phyloP scores from a whole-genome alignment of 169 alveolate genomes.

The Plasmodium berghei region DNA sequence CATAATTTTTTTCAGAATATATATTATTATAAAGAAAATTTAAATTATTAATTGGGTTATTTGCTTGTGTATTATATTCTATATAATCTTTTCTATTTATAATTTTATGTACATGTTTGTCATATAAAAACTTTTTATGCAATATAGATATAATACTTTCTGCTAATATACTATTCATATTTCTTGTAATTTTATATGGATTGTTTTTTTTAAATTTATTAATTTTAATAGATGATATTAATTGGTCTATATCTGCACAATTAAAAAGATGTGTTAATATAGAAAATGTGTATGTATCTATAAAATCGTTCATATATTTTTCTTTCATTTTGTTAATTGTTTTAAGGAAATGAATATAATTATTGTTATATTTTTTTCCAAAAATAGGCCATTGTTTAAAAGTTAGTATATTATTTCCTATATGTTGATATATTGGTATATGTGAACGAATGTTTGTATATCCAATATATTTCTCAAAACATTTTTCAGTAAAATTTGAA shows the following conservation, averaged over 20 bases:
- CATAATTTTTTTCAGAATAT: too few species aligned
- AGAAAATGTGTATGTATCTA: slow-evolving; percentile 36
- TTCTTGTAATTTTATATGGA: not conserved
- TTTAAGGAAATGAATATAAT: too few species aligned
- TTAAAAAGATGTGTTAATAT: slow-evolving; percentile 23
- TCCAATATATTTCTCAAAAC: too few species aligned
- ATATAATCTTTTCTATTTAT: not conserved
- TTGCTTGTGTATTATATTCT: too few species aligned
- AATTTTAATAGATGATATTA: not conserved
- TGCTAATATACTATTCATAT: not conserved
- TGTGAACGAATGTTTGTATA: not conserved
- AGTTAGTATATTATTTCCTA: not conserved
- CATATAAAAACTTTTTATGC: slow-evolving; percentile 32
- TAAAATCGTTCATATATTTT: not conserved
- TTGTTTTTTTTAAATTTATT: not conserved
- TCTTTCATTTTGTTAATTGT: not conserved
- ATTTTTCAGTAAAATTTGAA: not conserved
- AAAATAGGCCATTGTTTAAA: too few species aligned
- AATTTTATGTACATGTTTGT: slow-evolving; percentile 39
- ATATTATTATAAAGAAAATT: too few species aligned
- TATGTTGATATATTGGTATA: not conserved
- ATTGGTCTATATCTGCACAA: slow-evolving; percentile 74
- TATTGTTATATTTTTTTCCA: too few species aligned
- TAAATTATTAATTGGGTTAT: too few species aligned
- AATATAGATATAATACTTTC: slow-evolving; percentile 11